Evolutionary conservation across 768 basidiomycete genomes (phyloP).

Genomic region (Mrakia frigida): DNA sequence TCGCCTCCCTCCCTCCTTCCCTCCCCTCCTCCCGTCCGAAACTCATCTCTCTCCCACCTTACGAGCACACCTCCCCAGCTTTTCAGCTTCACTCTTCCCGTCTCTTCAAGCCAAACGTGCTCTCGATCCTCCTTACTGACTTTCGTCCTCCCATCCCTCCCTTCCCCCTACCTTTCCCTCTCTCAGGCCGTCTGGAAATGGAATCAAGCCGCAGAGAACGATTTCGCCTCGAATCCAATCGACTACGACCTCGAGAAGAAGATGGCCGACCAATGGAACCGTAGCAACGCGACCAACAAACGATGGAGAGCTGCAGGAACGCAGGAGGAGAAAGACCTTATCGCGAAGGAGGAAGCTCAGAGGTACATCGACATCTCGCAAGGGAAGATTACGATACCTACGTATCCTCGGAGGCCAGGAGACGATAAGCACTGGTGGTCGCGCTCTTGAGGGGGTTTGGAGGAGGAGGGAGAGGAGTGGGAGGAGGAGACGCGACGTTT

Average conservation of each 20-base stretch:
- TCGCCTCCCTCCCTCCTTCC: no score
- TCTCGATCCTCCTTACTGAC: not conserved
- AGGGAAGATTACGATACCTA: no score
- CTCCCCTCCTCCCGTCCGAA: no score
- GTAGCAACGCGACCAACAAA: not conserved
- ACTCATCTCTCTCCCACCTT: no score
- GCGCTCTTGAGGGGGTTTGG: no score
- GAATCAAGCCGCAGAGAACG: not conserved
- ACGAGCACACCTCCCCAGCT: not conserved
- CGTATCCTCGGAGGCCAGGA: no score
- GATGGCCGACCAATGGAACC: not conserved
- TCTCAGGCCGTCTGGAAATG: not conserved
- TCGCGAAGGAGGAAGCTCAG: not conserved
- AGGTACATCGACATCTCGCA: not conserved
- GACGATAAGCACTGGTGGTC: no score
- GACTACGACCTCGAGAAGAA: not conserved
- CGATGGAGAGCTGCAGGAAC: not conserved
- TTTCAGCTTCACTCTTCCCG: not conserved
- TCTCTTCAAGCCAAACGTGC: not conserved
- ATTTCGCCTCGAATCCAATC: not conserved
- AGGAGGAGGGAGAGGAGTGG: no score
- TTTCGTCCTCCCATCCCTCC: not conserved
- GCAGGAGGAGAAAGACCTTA: not conserved
- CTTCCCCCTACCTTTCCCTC: not conserved
- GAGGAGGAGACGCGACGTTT: no score